Evolutionary conservation across 2,329 filamentous ascomycete genomes (phyloP).

Genomic region (Cladosporium sp.): DNA sequence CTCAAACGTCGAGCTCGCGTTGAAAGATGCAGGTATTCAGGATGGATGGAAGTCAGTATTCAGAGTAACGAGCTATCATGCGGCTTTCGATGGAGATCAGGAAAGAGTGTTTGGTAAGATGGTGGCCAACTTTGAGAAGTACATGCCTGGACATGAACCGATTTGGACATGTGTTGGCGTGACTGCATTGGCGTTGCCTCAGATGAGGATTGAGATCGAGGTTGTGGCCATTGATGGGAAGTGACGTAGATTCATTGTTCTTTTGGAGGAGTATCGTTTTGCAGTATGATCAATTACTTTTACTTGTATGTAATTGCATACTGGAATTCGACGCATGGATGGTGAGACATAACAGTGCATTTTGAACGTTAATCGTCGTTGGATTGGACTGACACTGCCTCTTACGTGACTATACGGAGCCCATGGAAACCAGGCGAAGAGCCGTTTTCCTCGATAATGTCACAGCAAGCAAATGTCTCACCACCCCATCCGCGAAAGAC

Average conservation of each 20-base stretch:
- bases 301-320: not conserved
- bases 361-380: conserved; percentile 21
- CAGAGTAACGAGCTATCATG: conserved; percentile 37
- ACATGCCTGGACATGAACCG: conserved; percentile 56
- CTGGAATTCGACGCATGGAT: not conserved
- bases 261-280: not conserved
- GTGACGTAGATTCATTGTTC: not conserved
- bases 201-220: conserved; percentile 63
- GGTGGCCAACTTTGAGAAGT: conserved; percentile 52
- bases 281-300: not conserved
- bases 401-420: conserved; percentile 29
- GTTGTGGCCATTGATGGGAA: conserved; percentile 39
- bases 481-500: conserved; percentile 24
- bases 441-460: conserved; percentile 45
- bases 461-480: conserved; percentile 37
- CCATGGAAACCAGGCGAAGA: conserved; percentile 40
- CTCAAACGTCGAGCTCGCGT: conserved; percentile 55
- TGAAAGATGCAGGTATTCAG: conserved; percentile 57
- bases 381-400: conserved; percentile 20
- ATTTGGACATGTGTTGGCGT: conserved; percentile 60
- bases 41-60: conserved; percentile 57
- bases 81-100: conserved; percentile 17
- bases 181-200: conserved; percentile 47
- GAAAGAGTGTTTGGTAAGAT: conserved; percentile 43
- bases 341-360: conserved; percentile 10